Percentiles rank a stretch among this genome's conserved stretches.
Conservation (phyloP, 2,329 filamentous ascomycete species). For the Mycosphaerella arachidis region DNA sequence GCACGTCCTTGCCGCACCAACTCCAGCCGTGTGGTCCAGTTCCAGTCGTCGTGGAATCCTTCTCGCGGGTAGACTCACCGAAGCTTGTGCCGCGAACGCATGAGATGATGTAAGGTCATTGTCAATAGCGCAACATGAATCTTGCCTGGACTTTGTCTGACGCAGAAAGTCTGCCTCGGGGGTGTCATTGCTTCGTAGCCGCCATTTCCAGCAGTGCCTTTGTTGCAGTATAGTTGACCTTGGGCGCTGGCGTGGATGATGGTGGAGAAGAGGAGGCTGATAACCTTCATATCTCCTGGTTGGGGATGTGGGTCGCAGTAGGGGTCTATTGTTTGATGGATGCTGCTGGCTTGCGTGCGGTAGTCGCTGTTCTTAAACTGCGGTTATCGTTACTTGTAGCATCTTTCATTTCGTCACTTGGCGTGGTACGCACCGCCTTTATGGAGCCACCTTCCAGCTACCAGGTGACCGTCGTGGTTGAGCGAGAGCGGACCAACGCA, state of each 20-base stretch:
- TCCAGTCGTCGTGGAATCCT: too few species aligned
- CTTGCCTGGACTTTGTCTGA: not conserved
- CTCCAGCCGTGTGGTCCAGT: too few species aligned
- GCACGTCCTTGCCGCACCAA: too few species aligned
- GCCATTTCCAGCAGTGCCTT: not conserved
- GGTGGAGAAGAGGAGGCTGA: not conserved
- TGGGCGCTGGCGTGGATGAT: not conserved
- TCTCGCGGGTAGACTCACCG: too few species aligned
- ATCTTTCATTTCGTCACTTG: not conserved
- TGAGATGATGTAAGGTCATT: not conserved
- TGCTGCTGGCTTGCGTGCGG: too few species aligned
- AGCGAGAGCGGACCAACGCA: not conserved
- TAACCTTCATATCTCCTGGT: not conserved
- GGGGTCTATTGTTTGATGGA: too few species aligned
- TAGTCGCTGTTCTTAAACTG: too few species aligned
- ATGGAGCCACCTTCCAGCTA: not conserved
- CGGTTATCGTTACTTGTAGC: not conserved
- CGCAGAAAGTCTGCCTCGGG: not conserved
- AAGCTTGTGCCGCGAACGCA: too few species aligned
- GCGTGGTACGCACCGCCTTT: not conserved
- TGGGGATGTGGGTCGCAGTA: too few species aligned
- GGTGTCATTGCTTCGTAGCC: not conserved
- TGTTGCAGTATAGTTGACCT: not conserved
- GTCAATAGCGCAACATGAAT: not conserved
- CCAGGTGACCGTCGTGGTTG: not conserved